Evolutionary conservation across 2,329 filamentous ascomycete genomes (phyloP).

Genomic region (Monilinia fructicola): DNA sequence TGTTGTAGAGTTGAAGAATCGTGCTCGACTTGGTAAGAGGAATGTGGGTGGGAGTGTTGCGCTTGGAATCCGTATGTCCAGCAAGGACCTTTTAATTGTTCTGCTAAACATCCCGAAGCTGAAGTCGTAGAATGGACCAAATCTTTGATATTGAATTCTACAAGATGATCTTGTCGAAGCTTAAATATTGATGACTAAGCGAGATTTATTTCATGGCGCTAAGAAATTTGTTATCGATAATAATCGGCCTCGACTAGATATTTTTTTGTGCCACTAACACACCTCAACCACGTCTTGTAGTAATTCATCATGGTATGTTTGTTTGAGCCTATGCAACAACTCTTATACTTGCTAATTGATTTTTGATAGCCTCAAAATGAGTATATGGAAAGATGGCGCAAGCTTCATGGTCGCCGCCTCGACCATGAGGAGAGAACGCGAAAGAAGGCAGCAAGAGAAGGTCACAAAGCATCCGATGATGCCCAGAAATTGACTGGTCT

Average conservation of each 20-base stretch:
- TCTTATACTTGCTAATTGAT: conserved; percentile 33
- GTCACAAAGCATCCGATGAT: conserved; percentile 82
- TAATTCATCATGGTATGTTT: conserved; percentile 31
- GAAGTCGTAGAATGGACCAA: conserved; percentile 20
- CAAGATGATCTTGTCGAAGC: conserved; percentile 18
- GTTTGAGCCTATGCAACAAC: conserved; percentile 22
- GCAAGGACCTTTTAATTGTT: conserved; percentile 61
- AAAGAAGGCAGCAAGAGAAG: conserved; percentile 85
- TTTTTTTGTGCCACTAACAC: conserved; percentile 25
- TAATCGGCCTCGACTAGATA: conserved; percentile 18
- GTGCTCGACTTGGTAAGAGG: conserved; percentile 48
- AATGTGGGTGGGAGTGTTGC: conserved; percentile 50
- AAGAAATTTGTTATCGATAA: conserved; percentile 30
- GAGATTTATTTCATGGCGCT: conserved; percentile 14
- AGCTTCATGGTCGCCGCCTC: conserved; percentile 54
- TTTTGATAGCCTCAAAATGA: conserved; percentile 73
- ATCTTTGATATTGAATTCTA: conserved; percentile 17
- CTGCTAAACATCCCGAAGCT: conserved; percentile 42
- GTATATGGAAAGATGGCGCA: conserved; percentile 77
- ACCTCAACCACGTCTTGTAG: conserved; percentile 24
- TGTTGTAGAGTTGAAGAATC: conserved; percentile 51
- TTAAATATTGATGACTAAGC: conserved; percentile 22
- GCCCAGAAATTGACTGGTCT: conserved; percentile 92
- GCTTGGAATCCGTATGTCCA: conserved; percentile 54
- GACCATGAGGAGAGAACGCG: conserved; percentile 69